These are phyloP conservation scores for Actinomucor elegans DNA, from an alignment of 371 early-diverging fungal species.

Conservation along the genomic window DNA sequence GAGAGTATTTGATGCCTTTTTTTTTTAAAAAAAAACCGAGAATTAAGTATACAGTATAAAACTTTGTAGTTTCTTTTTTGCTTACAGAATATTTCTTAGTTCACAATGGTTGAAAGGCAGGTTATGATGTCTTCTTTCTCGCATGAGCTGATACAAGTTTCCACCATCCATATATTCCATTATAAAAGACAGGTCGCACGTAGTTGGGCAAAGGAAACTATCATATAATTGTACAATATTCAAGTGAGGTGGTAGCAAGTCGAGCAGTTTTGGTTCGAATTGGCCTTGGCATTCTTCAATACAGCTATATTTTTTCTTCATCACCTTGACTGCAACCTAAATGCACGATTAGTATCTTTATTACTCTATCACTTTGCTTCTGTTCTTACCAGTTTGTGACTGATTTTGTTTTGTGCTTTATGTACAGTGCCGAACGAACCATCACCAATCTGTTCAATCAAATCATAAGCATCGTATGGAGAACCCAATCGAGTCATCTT, in stretches of 20 bases:
- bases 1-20: conserved; percentile 78
- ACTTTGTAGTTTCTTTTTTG: no score
- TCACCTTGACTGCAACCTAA: conserved; percentile 93
- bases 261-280: conserved; percentile 74
- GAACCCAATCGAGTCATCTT: conserved; percentile 40
- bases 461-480: conserved; percentile 64
- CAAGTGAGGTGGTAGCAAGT: conserved; percentile 66
- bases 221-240: conserved; percentile 86
- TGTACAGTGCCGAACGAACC: conserved; percentile 94
- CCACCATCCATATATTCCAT: conserved; percentile 93
- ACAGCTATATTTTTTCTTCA: conserved; percentile 88
- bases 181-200: conserved; percentile 81
- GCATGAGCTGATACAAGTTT: conserved; percentile 87
- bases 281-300: conserved; percentile 79
- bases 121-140: conserved; percentile 60
- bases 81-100: conserved; percentile 37
- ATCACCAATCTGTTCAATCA: conserved; percentile 82
- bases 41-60: no score
- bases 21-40: not conserved
- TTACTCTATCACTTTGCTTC: not conserved
- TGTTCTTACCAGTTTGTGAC: conserved; percentile 70
- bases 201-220: conserved; percentile 75
- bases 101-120: conserved; percentile 27
- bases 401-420: conserved; percentile 69
- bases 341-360: not conserved